These are phyloP conservation scores for Trichoderma erinaceum DNA, from an alignment of 495 filamentous ascomycete species.

Conservation along the genomic window DNA sequence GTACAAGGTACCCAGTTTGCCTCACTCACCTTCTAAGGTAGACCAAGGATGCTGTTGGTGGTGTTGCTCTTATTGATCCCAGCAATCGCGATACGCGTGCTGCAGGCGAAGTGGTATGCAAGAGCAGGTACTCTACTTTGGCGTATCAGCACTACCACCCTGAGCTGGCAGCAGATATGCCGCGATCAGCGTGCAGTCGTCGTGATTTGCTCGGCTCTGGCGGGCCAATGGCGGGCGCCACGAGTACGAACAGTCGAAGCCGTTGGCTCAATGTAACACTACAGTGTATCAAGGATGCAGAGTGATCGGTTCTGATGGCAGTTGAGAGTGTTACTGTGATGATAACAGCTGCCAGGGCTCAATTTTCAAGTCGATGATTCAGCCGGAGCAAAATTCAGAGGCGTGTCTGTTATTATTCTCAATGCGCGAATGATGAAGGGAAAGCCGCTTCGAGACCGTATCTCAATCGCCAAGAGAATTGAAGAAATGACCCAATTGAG, in stretches of 20 bases:
- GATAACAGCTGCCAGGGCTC: not conserved
- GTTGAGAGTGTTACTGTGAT: not conserved
- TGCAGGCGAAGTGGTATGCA: not conserved
- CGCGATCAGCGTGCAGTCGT: not conserved
- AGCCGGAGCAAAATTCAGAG: not conserved
- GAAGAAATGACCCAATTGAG: not conserved
- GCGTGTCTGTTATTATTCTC: not conserved
- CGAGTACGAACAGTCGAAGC: not conserved
- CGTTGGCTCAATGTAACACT: not conserved
- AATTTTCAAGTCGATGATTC: not conserved
- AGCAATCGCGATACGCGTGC: slow-evolving; percentile 6
- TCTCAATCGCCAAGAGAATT: not conserved
- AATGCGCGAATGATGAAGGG: not conserved
- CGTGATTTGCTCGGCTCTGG: not conserved
- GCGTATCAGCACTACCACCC: too few relatives aligned
- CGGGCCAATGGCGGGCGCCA: not conserved
- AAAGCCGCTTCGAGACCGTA: not conserved
- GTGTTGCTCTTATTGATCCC: not conserved
- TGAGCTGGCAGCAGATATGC: not conserved
- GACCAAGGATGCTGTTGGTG: not conserved
- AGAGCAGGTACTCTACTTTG: not conserved
- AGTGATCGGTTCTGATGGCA: not conserved
- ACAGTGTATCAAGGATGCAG: not conserved
- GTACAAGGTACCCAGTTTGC: not conserved
- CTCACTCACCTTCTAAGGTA: not conserved